phyloP scores from a whole-genome alignment of 441 rosid genomes.

The Erodium moschatum region DNA sequence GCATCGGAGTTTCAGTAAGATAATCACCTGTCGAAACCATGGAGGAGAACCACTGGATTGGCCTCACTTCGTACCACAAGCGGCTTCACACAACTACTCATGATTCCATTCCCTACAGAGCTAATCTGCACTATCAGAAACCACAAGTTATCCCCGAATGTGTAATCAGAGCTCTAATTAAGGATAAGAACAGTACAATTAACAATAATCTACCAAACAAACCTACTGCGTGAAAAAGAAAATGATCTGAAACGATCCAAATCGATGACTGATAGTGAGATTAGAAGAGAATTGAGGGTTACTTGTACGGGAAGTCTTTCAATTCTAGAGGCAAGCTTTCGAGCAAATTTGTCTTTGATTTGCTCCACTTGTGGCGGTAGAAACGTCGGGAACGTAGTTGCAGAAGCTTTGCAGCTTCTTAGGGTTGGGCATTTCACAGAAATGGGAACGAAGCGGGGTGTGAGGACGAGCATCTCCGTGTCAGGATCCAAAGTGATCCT shows the following conservation, averaged over 20 bases:
- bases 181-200: background rate
- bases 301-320: constrained; percentile 70
- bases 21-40: constrained; percentile 61
- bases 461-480: background rate
- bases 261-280: no score
- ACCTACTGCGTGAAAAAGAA: no score
- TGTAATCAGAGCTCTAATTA: background rate
- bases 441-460: background rate
- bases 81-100: constrained; percentile 62
- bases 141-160: background rate
- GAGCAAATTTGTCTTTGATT: constrained; percentile 68
- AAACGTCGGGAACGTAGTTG: constrained; percentile 46
- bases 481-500: no score
- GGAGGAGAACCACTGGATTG: constrained; percentile 57
- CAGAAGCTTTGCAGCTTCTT: constrained; percentile 4
- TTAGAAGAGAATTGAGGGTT: background rate
- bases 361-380: constrained; percentile 62
- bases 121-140: constrained; percentile 32
- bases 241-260: no score
- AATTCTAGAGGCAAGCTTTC: constrained; percentile 56
- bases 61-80: constrained; percentile 23
- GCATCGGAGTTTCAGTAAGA: background rate
- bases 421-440: background rate
- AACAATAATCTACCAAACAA: background rate
- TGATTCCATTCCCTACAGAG: constrained; percentile 28